Evolutionary conservation across 441 rosid genomes (phyloP), one percentile per base, ranked within the genome.

Genomic region (Erodium trifolium): DNA sequence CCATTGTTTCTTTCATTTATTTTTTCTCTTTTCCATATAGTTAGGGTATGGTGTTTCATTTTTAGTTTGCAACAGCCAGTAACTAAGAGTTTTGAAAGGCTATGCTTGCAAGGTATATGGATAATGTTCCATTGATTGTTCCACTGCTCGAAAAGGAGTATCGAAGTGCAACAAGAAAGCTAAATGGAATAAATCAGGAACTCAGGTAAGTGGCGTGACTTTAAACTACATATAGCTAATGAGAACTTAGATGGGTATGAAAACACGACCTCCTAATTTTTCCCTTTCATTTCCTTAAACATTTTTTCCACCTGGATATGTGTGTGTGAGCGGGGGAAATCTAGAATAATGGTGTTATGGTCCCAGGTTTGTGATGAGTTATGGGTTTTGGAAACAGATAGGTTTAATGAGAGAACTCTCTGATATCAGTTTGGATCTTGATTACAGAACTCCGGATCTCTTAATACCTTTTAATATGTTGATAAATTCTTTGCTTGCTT

Each of bases 61-160:
- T 12, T 71, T 70, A 49, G 67, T 65, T 29, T 67, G n/a, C 8
- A 65, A 34, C 67, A 45, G 27, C 27, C 27, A 23, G 27, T 23
- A 23, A 75, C 53, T 71, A 65, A 76, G 35, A 66, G 14, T 67
- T 71, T 60, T 41, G 29, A 64, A 49, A 65, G 55, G 57, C 64
- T 69, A 76, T 76, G 77, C 41, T 73, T 79, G 69, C 43, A 67
- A 89, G 97, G 96, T 93, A 93, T 75, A 89, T 88, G 88, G 94
- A 91, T 73, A 88, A 84, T 76, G 94, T 91, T 77, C 98, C 98
- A 23, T 63, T 76, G 82, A 88, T 93, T 78, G 89, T 93, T 84
- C 97, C 97, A 17, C 90, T 91, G 70, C 86, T 93, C 37, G 98
- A 92, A 74, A 93, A 89, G 84, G 97, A 91, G 84, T 86, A 83